Base-by-base conservation (phyloP, 169 alveolate species). In the Cryptosporidium sp. region DNA sequence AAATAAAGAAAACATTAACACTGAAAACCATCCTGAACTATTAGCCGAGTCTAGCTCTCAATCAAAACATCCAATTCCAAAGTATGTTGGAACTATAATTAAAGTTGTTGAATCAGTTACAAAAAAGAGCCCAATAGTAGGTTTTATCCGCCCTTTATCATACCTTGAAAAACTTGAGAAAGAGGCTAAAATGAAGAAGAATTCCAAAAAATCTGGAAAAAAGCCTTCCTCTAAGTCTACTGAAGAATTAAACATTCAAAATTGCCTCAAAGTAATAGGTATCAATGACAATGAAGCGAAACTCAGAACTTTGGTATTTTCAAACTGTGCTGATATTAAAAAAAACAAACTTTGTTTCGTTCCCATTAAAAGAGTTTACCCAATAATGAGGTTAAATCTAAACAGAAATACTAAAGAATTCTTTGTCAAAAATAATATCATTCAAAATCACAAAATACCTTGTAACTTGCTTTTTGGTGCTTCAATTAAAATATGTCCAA, bases 31-130 rank as follows among this genome's bases (percentile, higher is more conserved):
- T 37, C 29, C 72, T 10, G 33, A 65, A n/a, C 1, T 14, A 2
- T 26, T n/a, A n/a, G 3, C 53, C 0, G 23, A 56, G 31, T 9
- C 37, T 23, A 33, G 29, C 6, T 31, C 72, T 18, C 29, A 65
- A 6, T 35, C 12, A 7, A n/a, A 37, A n/a, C 44, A n/a, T 29
- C 53, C 51, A 31, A 31, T 7, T 26, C 67, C 85, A 12, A 72
- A 31, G 26, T 72, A 72, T 52, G 37, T 29, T 44, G 85, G 85
- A 16, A 52, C 3, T 16, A n/a, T 72, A 8, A 29, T 72, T 7
- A 72, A 72, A 56, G 70, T 51, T 21, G 39, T 72, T n/a, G 51
- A 52, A 52, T 72, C 85, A 12, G 85, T 53, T 31, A 72, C 72
- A 29, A 18, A 31, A 33, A 65, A 33, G 72, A 14, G 21, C 33